Conservation (phyloP, 768 basidiomycete species). For the Pulveroboletus frians region DNA sequence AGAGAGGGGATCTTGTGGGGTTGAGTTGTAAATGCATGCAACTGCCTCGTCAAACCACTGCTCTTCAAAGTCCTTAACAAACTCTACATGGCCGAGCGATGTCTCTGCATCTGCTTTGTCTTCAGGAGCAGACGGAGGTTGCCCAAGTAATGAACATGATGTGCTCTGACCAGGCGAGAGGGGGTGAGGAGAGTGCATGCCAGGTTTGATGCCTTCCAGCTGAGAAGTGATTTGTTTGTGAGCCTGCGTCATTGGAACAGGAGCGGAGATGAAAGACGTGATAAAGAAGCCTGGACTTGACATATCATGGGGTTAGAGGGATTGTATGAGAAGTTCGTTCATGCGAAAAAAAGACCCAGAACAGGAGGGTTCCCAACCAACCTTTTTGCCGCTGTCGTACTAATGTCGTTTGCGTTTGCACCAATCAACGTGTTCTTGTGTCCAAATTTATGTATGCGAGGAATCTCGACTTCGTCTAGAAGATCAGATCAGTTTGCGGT, state of each 20-base stretch:
- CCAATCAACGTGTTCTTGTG: constrained; percentile 14
- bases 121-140: constrained; percentile 17
- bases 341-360: constrained; percentile 14
- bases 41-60: constrained; percentile 31
- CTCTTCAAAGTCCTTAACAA: constrained; percentile 5
- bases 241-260: constrained; percentile 22
- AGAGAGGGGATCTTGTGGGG: constrained; percentile 20
- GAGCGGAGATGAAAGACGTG: constrained; percentile 31
- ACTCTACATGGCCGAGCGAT: neutral
- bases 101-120: neutral
- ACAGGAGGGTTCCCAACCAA: constrained; percentile 15
- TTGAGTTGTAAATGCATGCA: constrained; percentile 29
- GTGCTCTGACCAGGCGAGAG: constrained; percentile 16
- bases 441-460: constrained; percentile 47
- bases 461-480: constrained; percentile 50
- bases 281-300: constrained; percentile 31
- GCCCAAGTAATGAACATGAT: constrained; percentile 19
- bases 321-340: constrained; percentile 16
- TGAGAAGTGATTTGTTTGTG: constrained; percentile 18
- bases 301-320: constrained; percentile 25
- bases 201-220: constrained; percentile 8
- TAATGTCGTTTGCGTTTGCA: neutral
- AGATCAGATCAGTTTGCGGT: constrained; percentile 2
- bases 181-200: constrained; percentile 20
- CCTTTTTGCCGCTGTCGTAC: constrained; percentile 15